These are phyloP conservation scores for Micractinium conductrix DNA, from an alignment of 139 green algal genomes.

Conservation along the genomic window DNA sequence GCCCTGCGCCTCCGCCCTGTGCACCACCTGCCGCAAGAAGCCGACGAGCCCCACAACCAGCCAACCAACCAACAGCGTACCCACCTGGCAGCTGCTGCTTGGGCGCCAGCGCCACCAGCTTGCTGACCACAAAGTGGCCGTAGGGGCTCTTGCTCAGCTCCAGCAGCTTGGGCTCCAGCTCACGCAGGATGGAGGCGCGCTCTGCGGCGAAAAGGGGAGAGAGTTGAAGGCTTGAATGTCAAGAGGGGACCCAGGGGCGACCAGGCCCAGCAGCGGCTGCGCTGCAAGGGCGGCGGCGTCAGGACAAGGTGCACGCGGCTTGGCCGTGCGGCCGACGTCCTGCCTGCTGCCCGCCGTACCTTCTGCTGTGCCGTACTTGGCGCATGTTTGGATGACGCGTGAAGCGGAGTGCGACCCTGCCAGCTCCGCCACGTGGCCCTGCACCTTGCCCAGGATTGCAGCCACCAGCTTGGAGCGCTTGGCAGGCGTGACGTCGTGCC, in stretches of 20 bases:
- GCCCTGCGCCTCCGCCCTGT: not conserved
- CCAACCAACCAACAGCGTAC: too few relatives aligned
- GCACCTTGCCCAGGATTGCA: slow-evolving; percentile 62
- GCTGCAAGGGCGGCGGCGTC: too few relatives aligned
- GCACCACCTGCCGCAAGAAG: not conserved
- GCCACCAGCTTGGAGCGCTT: slow-evolving; percentile 64
- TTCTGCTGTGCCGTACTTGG: slow-evolving; percentile 70
- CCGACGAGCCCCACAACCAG: too few relatives aligned
- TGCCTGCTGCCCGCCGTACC: not conserved
- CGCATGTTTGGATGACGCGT: slow-evolving; percentile 85
- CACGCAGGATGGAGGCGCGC: slow-evolving; percentile 61
- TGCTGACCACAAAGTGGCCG: slow-evolving; percentile 83
- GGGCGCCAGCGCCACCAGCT: slow-evolving; percentile 71
- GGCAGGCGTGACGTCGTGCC: slow-evolving; percentile 48
- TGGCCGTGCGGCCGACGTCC: not conserved
- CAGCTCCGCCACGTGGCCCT: slow-evolving; percentile 72
- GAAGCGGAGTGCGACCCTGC: slow-evolving; percentile 79
- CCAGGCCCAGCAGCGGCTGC: not conserved
- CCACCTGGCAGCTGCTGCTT: slow-evolving; percentile 73
- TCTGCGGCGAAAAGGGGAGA: slow-evolving; percentile 24
- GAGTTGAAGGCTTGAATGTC: not conserved
- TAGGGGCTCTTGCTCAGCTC: slow-evolving; percentile 83
- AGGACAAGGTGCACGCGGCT: not conserved
- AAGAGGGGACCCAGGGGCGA: not conserved
- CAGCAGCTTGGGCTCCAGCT: slow-evolving; percentile 72